Evolutionary conservation across 441 rosid species (phyloP).

Genomic region (Euphorbia corollata): DNA sequence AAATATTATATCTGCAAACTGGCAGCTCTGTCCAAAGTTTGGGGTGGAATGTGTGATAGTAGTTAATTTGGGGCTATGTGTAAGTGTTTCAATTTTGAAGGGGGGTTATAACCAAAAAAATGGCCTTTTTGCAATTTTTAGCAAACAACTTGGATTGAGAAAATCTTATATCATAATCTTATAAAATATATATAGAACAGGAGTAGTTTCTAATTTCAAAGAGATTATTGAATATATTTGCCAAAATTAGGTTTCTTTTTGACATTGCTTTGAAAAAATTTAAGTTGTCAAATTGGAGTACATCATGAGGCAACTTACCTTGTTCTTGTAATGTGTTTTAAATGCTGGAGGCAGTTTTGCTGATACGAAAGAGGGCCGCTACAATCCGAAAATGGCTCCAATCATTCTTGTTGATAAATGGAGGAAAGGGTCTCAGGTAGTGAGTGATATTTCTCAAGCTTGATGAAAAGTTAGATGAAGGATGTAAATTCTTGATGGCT

Average conservation of each 20-base stretch:
- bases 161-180: background rate
- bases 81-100: background rate
- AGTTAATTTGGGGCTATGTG: background rate
- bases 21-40: background rate
- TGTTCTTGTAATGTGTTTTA: background rate
- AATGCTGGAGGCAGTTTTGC: conserved; percentile 65
- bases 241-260: conserved; percentile 5
- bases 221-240: conserved; percentile 1
- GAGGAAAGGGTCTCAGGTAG: conserved; percentile 99
- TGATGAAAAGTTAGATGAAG: background rate
- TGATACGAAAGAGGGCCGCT: conserved; percentile 91
- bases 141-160: background rate
- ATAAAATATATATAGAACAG: no score
- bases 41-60: background rate
- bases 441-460: conserved; percentile 11
- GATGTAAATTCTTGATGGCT: background rate
- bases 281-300: conserved; percentile 1
- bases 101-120: background rate
- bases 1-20: background rate
- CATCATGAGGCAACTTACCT: background rate
- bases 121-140: background rate
- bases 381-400: conserved; percentile 86
- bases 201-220: background rate
- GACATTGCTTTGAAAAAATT: background rate
- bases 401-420: conserved; percentile 71